Conservation (phyloP, 164 flowering plant species). For the Vitis vinifera region ASM3070453v1 NC_081805.1:11229001-11229500, state of each 20-base stretch:
- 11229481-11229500: not conserved
- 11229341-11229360: not conserved
- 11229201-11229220: too few relatives aligned
- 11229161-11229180: not conserved
- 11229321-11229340: not conserved
- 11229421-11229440: slow-evolving; percentile 66
- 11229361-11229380: slow-evolving; percentile 38
- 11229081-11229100: not conserved
- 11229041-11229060: too few relatives aligned
- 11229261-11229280: too few relatives aligned
- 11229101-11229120: not conserved
- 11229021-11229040: not conserved
- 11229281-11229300: not conserved
- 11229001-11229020: not conserved
- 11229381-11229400: slow-evolving; percentile 67
- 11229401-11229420: slow-evolving; percentile 66
- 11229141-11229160: too few relatives aligned
- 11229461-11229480: not conserved
- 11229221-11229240: too few relatives aligned
- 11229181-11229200: not conserved
- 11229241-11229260: too few relatives aligned
- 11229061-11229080: not conserved
- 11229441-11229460: slow-evolving; percentile 26
- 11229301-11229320: not conserved
- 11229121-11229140: not conserved